A percentile compares a stretch with the other conserved stretches of the same genome.
These are phyloP conservation scores for Neofusicoccum kwambonambiense DNA, from an alignment of 2,329 filamentous ascomycete species.

Conservation along the genomic window DNA sequence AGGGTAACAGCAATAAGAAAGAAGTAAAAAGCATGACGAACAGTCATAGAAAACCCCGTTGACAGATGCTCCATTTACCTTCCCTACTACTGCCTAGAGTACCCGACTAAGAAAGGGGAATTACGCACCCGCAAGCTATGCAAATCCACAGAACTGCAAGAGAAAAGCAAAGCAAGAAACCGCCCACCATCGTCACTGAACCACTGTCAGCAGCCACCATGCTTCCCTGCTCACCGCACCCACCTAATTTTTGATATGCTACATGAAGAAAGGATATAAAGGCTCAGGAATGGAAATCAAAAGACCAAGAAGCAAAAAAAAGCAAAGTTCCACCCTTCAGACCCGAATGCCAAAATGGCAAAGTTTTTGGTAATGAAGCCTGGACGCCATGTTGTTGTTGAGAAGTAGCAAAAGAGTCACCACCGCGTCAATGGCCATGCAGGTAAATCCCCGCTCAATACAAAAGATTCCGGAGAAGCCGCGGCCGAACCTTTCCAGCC, in stretches of 20 bases:
- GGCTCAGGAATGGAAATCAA: background rate
- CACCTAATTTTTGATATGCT: conserved; percentile 2
- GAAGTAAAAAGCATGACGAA: too few relatives aligned
- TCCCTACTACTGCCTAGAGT: background rate
- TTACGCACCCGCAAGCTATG: conserved; percentile 12
- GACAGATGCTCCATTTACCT: background rate
- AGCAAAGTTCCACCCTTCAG: background rate
- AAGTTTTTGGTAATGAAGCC: background rate
- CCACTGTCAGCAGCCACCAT: too few relatives aligned
- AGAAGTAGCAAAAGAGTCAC: background rate
- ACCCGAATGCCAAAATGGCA: background rate
- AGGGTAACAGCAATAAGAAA: too few relatives aligned
- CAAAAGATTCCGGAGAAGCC: background rate
- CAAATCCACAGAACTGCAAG: background rate
- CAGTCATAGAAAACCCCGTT: background rate
- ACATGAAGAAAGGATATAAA: background rate
- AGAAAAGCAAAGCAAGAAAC: background rate
- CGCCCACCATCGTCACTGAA: background rate
- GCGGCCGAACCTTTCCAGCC: too few relatives aligned
- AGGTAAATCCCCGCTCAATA: background rate
- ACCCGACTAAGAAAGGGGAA: background rate
- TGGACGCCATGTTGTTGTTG: background rate
- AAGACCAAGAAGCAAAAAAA: background rate
- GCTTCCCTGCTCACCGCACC: too few relatives aligned
- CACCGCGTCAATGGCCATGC: background rate